phyloP scores from a whole-genome alignment of 192 early-diverging fungal species.

The Oehlia diaphana region DNA sequence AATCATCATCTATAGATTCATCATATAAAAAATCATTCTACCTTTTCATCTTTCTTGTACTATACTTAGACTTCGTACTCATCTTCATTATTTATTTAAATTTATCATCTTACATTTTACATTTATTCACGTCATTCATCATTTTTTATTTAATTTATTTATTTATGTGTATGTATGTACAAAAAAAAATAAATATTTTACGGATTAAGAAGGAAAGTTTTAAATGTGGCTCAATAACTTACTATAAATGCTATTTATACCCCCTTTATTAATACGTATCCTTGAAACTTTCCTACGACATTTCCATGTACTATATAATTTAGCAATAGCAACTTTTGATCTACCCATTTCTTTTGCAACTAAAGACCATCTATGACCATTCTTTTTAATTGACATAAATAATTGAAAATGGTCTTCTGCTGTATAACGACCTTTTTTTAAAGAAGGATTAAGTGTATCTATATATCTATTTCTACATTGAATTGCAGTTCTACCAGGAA shows the following conservation, averaged over 20 bases:
- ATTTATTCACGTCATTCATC: too few species aligned
- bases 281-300: slow-evolving; percentile 20
- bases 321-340: slow-evolving; percentile 31
- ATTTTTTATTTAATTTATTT: too few species aligned
- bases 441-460: neutral
- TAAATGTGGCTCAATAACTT: slow-evolving; percentile 17
- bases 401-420: neutral
- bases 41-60: neutral
- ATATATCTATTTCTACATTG: neutral
- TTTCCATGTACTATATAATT: slow-evolving; percentile 36
- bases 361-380: neutral
- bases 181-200: too few species aligned
- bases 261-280: neutral
- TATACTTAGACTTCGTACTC: neutral
- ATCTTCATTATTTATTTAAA: neutral
- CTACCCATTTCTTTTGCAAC: neutral
- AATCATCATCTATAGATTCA: too few species aligned
- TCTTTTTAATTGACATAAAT: neutral
- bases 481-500: neutral
- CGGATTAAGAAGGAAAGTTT: too few species aligned
- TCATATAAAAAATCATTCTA: too few species aligned
- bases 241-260: neutral
- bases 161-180: too few species aligned
- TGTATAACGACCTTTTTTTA: neutral
- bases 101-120: too few species aligned